Percentiles rank a stretch among this genome's conserved stretches.
Conservation (phyloP, 2,329 filamentous ascomycete genomes). For the Pyrenochaeta sp. region DNA sequence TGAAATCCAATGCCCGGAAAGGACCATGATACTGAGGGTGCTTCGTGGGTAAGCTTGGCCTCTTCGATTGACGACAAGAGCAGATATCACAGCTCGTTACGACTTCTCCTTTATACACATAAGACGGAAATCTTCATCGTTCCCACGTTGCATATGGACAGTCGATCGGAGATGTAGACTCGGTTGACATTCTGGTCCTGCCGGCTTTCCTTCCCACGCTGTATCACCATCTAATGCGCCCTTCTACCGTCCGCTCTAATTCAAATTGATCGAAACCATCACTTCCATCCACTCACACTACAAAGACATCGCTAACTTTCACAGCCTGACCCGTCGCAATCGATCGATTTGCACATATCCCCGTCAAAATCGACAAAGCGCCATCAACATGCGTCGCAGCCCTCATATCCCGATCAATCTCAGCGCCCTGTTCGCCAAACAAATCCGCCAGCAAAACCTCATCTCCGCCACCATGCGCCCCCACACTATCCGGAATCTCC, state of each 20-base stretch:
- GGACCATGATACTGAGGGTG: not conserved
- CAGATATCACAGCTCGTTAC: no score
- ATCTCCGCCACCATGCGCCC: slow-evolving; percentile 69
- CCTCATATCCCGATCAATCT: slow-evolving; percentile 57
- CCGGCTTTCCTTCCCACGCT: no score
- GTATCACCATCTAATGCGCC: no score
- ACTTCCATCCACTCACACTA: slow-evolving; percentile 7
- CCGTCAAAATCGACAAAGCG: slow-evolving; percentile 66
- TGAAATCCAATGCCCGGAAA: not conserved
- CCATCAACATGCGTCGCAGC: slow-evolving; percentile 68
- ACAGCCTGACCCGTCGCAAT: slow-evolving; percentile 66
- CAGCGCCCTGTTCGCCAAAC: slow-evolving; percentile 62
- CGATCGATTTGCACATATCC: slow-evolving; percentile 67
- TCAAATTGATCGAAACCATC: no score
- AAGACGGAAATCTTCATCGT: no score
- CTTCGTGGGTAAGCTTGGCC: not conserved
- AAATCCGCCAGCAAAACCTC: slow-evolving; percentile 65
- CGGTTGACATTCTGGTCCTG: no score
- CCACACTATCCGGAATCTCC: slow-evolving; percentile 60
- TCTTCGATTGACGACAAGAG: not conserved
- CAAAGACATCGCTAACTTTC: slow-evolving; percentile 60
- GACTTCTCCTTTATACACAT: no score
- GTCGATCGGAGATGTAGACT: no score
- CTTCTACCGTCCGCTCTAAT: no score
- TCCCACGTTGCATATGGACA: no score